phyloP scores from a whole-genome alignment of 768 basidiomycete species.

The Dioszegia crocea region DNA sequence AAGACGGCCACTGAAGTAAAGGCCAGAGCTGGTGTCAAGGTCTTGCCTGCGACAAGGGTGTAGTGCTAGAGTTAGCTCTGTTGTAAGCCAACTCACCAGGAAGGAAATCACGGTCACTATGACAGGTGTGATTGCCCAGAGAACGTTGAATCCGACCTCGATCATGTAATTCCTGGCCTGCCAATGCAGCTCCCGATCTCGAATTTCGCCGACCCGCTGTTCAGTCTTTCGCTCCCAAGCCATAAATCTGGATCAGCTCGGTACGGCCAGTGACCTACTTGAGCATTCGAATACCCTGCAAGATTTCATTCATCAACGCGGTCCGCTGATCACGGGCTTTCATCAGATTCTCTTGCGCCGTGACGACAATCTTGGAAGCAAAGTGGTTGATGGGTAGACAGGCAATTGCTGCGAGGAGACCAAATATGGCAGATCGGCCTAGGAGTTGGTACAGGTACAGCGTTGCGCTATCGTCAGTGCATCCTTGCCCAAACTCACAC shows the following conservation, averaged over 20 bases:
- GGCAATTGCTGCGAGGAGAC: slow-evolving; percentile 67
- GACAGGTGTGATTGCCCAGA: slow-evolving; percentile 59
- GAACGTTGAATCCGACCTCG: slow-evolving; percentile 57
- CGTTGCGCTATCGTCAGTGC: slow-evolving; percentile 54
- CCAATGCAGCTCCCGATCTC: slow-evolving; percentile 75
- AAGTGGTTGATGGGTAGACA: slow-evolving; percentile 74
- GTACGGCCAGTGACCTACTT: slow-evolving; percentile 53
- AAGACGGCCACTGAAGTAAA: slow-evolving; percentile 73
- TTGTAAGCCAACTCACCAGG: slow-evolving; percentile 41
- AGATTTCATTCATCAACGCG: slow-evolving; percentile 83
- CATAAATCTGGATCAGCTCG: slow-evolving; percentile 65
- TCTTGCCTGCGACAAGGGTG: slow-evolving; percentile 64
- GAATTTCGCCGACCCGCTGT: slow-evolving; percentile 63
- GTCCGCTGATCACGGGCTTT: slow-evolving; percentile 87
- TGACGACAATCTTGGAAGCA: slow-evolving; percentile 72
- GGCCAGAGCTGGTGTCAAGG: slow-evolving; percentile 75
- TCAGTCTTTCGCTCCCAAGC: slow-evolving; percentile 92
- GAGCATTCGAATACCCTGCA: slow-evolving; percentile 86
- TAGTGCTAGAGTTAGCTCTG: slow-evolving; percentile 53
- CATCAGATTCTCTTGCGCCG: slow-evolving; percentile 80
- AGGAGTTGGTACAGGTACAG: slow-evolving; percentile 74
- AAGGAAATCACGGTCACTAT: slow-evolving; percentile 57
- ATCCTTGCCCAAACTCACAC: slow-evolving; percentile 48
- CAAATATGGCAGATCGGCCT: slow-evolving; percentile 55
- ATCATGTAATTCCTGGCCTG: slow-evolving; percentile 83